Evolutionary conservation across 2,329 filamentous ascomycete genomes (phyloP).

Genomic region (Phialemoniopsis sp.): DNA sequence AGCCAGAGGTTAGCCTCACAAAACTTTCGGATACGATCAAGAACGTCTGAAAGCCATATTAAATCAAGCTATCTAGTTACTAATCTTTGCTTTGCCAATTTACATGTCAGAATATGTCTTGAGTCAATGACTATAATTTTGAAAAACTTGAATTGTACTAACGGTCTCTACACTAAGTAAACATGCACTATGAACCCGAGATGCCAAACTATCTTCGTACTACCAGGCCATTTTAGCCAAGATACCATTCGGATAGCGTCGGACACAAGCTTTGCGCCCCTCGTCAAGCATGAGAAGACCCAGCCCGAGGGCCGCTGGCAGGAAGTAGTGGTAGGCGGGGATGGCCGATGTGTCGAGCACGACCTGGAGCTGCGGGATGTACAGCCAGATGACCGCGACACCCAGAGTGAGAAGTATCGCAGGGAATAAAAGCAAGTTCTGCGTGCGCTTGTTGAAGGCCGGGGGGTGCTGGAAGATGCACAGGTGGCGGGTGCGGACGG

Average conservation of each 20-base stretch:
- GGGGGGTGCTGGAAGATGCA: slow-evolving; percentile 72
- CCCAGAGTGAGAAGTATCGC: slow-evolving; percentile 65
- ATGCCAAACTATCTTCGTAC: no score
- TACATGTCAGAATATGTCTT: no score
- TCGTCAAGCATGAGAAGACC: slow-evolving; percentile 66
- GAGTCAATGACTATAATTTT: no score
- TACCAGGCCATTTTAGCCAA: slow-evolving; percentile 63
- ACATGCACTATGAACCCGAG: no score
- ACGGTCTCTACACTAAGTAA: no score
- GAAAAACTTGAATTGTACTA: no score
- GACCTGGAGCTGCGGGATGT: slow-evolving; percentile 61
- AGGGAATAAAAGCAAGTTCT: slow-evolving; percentile 67
- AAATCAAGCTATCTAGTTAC: no score
- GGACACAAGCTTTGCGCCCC: slow-evolving; percentile 56
- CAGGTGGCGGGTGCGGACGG: slow-evolving; percentile 60
- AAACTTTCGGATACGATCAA: no score
- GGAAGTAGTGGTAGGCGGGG: slow-evolving; percentile 71
- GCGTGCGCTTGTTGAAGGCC: slow-evolving; percentile 57
- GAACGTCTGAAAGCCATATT: no score
- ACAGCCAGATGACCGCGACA: slow-evolving; percentile 68
- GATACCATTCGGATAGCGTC: slow-evolving; percentile 52
- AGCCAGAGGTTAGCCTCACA: no score
- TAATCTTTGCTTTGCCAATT: no score
- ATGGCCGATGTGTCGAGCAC: slow-evolving; percentile 58
- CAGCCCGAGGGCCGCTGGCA: slow-evolving; percentile 69